Evolutionary conservation across 768 basidiomycete species (phyloP), one percentile per base, ranked within the genome.

Genomic region (Lactarius hatsudake): DNA sequence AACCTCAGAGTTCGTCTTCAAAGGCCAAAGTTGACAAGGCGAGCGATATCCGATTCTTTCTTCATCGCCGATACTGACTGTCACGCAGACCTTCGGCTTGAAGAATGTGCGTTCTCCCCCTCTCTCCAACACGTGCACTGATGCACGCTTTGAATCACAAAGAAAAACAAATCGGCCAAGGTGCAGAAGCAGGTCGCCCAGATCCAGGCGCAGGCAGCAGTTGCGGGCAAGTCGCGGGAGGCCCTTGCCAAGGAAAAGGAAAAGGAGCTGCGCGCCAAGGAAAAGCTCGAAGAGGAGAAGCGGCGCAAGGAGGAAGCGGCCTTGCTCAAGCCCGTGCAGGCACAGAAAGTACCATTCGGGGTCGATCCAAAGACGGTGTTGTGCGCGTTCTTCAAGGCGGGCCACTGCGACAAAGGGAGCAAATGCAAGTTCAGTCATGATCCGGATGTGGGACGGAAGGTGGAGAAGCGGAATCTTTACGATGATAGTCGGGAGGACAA

Each of bases 361-460:
- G 94, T 95, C 56, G 96, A 98, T 78, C 96, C 96, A 32, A 98
- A 97, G 83, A 94, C 93, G 17, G 81, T 98, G 40, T 81, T 98
- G 40, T 98, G 97, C 76, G 89, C 84, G 32, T 98, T 89, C 81
- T 95, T 83, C 83, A 98, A 98, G 79, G 89, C 91, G 15, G 96
- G 96, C 4, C 83, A 79, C 59, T 99, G 96, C 75, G 94, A 96
- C 30, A 98, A 98, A 82, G 96, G 94, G 30, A 86, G 72, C 76
- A 94, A 93, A 80, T 98, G 97, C 81, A 98, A 96, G 82, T 98
- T 97, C 79, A 96, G 94, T 70, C 97, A 99, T 77, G 89, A 98
- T 80, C 73, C 88, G 67, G 84, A 98, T 71, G 86, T 96, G 42
- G 95, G 86, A 8, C 81, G 97, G 68, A 98, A 96, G 78, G 90